A percentile compares a stretch with the other conserved stretches of the same genome.
phyloP scores from a whole-genome alignment of 306 rosid species.

The Vigna unguiculata region DNA sequence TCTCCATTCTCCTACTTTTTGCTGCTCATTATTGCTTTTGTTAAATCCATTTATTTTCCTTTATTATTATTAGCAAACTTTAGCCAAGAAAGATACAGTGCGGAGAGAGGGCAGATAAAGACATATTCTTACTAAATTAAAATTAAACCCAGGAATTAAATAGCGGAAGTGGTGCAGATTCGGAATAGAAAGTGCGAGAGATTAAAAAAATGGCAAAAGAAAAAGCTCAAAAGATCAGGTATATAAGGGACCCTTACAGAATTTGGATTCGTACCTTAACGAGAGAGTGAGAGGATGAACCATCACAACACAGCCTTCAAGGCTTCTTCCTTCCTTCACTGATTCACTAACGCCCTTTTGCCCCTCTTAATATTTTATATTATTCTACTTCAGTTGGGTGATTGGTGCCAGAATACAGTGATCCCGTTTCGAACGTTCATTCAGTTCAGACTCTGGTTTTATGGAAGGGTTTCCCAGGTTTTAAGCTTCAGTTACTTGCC shows the following conservation, averaged over 20 bases:
- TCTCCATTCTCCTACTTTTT: not conserved
- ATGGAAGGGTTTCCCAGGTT: not conserved
- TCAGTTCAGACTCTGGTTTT: not conserved
- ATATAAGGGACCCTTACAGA: slow-evolving; percentile 50
- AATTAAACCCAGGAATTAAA: slow-evolving; percentile 25
- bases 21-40: slow-evolving; percentile 10
- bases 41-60: not conserved
- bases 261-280: slow-evolving; percentile 40
- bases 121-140: slow-evolving; percentile 39
- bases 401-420: slow-evolving; percentile 1
- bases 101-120: slow-evolving; percentile 39
- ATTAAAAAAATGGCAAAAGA: slow-evolving; percentile 9
- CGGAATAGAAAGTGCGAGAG: not conserved
- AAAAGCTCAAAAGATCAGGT: slow-evolving; percentile 49
- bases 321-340: not conserved
- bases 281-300: slow-evolving; percentile 43
- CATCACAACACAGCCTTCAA: not conserved
- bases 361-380: not conserved
- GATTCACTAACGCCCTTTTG: not conserved
- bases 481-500: slow-evolving; percentile 37
- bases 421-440: slow-evolving; percentile 13
- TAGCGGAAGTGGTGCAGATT: slow-evolving; percentile 37
- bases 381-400: not conserved
- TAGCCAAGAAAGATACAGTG: not conserved
- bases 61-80: slow-evolving; percentile 9